Percentiles rank a stretch among this genome's conserved stretches.
phyloP scores from a whole-genome alignment of 1,284 basidiomycete genomes.

The Butyriboletus appendiculatus region DNA sequence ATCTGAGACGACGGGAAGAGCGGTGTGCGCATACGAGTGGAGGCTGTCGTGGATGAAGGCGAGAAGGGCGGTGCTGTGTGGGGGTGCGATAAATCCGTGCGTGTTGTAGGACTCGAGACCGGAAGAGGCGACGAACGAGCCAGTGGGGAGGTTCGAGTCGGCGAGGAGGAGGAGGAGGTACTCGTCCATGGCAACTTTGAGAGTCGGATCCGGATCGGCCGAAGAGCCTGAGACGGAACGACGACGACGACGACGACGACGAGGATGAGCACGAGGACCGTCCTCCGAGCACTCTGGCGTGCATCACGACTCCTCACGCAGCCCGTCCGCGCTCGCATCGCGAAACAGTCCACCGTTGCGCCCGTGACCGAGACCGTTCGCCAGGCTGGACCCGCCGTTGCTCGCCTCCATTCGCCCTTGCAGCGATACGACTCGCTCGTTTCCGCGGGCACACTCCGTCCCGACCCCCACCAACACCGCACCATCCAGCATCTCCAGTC shows the following conservation, averaged over 20 bases:
- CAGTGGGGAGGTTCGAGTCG: slow-evolving; percentile 85
- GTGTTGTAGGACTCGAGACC: slow-evolving; percentile 90
- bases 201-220: neutral
- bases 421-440: slow-evolving; percentile 79
- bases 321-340: neutral
- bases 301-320: slow-evolving; percentile 1
- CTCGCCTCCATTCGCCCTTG: slow-evolving; percentile 46
- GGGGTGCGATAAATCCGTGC: slow-evolving; percentile 72
- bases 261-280: neutral
- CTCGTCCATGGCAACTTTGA: slow-evolving; percentile 31
- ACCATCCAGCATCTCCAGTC: slow-evolving; percentile 85
- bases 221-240: neutral
- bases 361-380: neutral
- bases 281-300: neutral
- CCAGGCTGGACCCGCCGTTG: neutral
- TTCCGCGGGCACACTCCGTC: slow-evolving; percentile 64
- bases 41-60: slow-evolving; percentile 74
- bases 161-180: slow-evolving; percentile 74
- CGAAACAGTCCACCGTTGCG: slow-evolving; percentile 17
- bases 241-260: neutral
- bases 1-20: slow-evolving; percentile 77
- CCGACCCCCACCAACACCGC: slow-evolving; percentile 82
- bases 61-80: slow-evolving; percentile 40
- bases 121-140: slow-evolving; percentile 89
- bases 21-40: slow-evolving; percentile 70